phyloP scores from a whole-genome alignment of 129 eudicot species.

The Tanacetum coccineum region DNA sequence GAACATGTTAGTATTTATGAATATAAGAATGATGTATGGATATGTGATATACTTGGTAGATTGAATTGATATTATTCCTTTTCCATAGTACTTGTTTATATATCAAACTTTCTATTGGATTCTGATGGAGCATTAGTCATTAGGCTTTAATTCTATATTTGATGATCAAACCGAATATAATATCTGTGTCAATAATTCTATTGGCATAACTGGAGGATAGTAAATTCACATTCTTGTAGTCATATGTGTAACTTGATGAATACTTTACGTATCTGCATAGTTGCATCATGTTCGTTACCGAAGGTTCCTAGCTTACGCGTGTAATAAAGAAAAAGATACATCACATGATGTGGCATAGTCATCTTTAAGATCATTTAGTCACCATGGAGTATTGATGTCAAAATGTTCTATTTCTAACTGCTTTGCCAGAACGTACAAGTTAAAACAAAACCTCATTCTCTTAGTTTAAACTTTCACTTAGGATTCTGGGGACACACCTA shows the following conservation, averaged over 20 bases:
- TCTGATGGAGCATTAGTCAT: neutral
- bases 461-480: neutral
- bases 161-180: neutral
- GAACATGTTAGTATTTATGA: neutral
- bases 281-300: neutral
- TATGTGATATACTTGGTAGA: neutral
- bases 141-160: neutral
- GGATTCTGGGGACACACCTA: neutral
- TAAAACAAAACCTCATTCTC: neutral
- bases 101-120: neutral
- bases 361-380: too few relatives aligned
- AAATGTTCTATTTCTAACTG: neutral
- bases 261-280: neutral
- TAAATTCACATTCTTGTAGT: neutral
- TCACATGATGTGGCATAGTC: too few relatives aligned
- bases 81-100: neutral
- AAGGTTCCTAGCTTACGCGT: neutral
- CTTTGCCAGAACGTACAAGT: neutral
- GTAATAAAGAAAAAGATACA: neutral
- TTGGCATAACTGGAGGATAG: neutral
- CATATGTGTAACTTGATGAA: neutral
- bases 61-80: neutral
- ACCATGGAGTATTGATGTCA: neutral
- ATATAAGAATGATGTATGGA: constrained; percentile 7
- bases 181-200: neutral